Conservation (phyloP, 768 basidiomycete species). For the Pholiota conissans region DNA sequence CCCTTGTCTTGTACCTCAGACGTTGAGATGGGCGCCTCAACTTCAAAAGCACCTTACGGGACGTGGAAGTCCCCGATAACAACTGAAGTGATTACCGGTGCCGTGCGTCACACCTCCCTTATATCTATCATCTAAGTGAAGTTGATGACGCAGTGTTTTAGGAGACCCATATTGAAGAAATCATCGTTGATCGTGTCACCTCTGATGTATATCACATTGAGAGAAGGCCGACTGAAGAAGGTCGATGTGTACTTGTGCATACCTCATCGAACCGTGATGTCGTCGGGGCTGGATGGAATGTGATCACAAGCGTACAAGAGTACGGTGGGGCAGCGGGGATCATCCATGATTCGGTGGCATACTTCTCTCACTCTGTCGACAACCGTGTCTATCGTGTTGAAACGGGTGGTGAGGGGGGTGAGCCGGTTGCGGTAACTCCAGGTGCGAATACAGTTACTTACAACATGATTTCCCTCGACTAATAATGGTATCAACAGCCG, state of each 20-base stretch:
- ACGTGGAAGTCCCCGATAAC: constrained; percentile 63
- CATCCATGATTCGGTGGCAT: constrained; percentile 46
- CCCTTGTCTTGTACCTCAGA: too few species aligned
- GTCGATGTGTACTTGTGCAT: constrained; percentile 57
- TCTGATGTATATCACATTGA: constrained; percentile 60
- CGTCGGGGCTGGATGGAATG: constrained; percentile 56
- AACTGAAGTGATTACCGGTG: constrained; percentile 49
- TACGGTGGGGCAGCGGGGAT: constrained; percentile 69
- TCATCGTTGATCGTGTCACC: constrained; percentile 61
- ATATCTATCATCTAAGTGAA: background rate
- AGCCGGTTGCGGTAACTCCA: constrained; percentile 65
- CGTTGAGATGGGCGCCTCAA: too few species aligned
- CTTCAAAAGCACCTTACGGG: constrained; percentile 51
- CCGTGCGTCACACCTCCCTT: constrained; percentile 21
- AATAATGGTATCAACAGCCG: constrained; percentile 39
- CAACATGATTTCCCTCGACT: too few species aligned
- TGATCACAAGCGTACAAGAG: constrained; percentile 63
- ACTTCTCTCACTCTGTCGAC: constrained; percentile 60
- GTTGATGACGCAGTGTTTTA: constrained; percentile 6
- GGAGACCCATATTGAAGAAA: constrained; percentile 39
- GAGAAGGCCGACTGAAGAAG: constrained; percentile 50
- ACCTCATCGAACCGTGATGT: constrained; percentile 50
- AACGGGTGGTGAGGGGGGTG: constrained; percentile 29
- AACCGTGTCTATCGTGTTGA: constrained; percentile 50
- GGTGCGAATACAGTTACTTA: constrained; percentile 77